phyloP scores from a whole-genome alignment of 805 yeast genomes.

The Saccharomycopsis sp. region DNA sequence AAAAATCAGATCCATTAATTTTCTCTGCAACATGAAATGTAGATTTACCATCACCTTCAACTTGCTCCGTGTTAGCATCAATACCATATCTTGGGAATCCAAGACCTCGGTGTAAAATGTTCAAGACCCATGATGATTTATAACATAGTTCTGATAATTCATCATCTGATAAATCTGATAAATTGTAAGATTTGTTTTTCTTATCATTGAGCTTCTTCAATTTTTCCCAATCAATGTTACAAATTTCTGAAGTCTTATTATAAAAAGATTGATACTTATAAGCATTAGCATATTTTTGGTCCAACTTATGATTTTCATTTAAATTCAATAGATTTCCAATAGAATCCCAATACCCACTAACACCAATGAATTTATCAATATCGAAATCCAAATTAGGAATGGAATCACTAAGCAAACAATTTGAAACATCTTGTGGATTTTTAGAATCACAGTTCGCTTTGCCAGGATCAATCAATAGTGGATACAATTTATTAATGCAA shows the following conservation, averaged over 20 bases:
- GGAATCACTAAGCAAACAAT: slow-evolving; percentile 46
- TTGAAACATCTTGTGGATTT: slow-evolving; percentile 29
- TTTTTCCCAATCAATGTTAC: slow-evolving; percentile 36
- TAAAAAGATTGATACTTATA: slow-evolving; percentile 39
- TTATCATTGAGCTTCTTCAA: slow-evolving; percentile 32
- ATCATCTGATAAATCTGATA: slow-evolving; percentile 31
- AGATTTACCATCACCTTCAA: slow-evolving; percentile 24
- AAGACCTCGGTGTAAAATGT: slow-evolving; percentile 51
- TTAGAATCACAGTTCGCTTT: slow-evolving; percentile 12
- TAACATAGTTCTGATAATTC: slow-evolving; percentile 53
- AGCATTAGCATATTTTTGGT: slow-evolving; percentile 28
- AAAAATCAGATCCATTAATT: slow-evolving; percentile 37
- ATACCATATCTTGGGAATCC: slow-evolving; percentile 50
- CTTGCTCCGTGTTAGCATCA: slow-evolving; percentile 19
- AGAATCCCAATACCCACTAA: slow-evolving; percentile 63
- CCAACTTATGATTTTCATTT: slow-evolving; percentile 22
- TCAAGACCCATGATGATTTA: slow-evolving; percentile 52
- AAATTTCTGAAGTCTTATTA: slow-evolving; percentile 39
- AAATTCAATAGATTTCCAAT: slow-evolving; percentile 39
- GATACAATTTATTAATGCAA: slow-evolving; percentile 43
- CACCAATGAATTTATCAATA: slow-evolving; percentile 51
- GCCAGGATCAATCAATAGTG: slow-evolving; percentile 28
- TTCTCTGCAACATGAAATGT: slow-evolving; percentile 39
- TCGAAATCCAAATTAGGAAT: slow-evolving; percentile 54
- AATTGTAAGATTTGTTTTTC: slow-evolving; percentile 8